Evolutionary conservation across 441 rosid species (phyloP).

Genomic region (Adansonia grandidieri): DNA sequence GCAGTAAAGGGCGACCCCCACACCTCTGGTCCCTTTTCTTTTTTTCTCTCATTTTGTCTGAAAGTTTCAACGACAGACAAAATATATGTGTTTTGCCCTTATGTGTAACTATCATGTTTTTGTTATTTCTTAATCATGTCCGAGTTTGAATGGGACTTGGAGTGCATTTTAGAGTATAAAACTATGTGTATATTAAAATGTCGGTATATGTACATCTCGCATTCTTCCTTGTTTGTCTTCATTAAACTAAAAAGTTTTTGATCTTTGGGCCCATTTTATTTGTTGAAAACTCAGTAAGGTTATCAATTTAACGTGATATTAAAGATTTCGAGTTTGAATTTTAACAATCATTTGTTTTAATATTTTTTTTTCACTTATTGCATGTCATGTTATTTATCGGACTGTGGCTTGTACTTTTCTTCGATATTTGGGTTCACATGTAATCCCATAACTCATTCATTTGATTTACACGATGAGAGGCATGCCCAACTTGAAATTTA

Average conservation of each 20-base stretch:
- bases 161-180: background rate
- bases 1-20: background rate
- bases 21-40: background rate
- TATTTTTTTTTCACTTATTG: no score
- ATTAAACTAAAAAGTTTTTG: background rate
- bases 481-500: no score
- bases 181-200: background rate
- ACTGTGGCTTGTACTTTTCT: no score
- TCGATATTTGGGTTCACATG: no score
- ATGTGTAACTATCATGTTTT: background rate
- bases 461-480: no score
- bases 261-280: background rate
- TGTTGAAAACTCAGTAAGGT: no score
- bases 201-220: background rate
- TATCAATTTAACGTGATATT: no score
- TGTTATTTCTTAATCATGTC: background rate
- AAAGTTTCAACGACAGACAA: conserved; percentile 17
- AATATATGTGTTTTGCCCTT: background rate
- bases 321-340: no score
- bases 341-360: no score
- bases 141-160: conserved; percentile 12
- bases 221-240: conserved; percentile 1
- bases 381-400: no score
- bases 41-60: background rate
- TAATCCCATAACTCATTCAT: no score